Percentiles rank a stretch among this genome's conserved stretches.
Conservation (phyloP, 2,329 filamentous ascomycete genomes). For the Grosmannia clavigera region DNA sequence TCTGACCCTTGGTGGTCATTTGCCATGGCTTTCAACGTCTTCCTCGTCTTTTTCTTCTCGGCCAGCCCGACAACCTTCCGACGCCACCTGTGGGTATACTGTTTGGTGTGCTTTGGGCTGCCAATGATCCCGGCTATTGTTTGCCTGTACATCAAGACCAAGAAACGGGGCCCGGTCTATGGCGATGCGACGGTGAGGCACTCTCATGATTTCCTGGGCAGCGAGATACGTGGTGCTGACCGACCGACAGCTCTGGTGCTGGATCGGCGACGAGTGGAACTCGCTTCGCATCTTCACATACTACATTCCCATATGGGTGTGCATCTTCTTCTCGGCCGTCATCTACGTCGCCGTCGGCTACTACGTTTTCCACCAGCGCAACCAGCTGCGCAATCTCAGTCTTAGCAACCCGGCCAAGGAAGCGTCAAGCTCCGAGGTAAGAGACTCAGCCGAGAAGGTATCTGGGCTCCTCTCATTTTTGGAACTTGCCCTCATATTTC, state of each 20-base stretch:
- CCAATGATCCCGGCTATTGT: slow-evolving; percentile 55
- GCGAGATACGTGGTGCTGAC: background rate
- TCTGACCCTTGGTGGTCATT: slow-evolving; percentile 68
- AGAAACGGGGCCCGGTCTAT: slow-evolving; percentile 30
- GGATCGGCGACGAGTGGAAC: slow-evolving; percentile 43
- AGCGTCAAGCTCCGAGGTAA: slow-evolving; percentile 15
- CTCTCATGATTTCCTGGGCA: too few species aligned
- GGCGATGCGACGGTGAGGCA: slow-evolving; percentile 42
- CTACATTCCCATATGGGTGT: slow-evolving; percentile 49
- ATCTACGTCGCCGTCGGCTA: slow-evolving; percentile 47
- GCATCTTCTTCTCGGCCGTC: slow-evolving; percentile 39
- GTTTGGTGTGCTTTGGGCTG: slow-evolving; percentile 57
- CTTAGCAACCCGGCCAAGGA: slow-evolving; percentile 29
- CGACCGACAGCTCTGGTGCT: slow-evolving; percentile 43
- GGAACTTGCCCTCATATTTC: background rate
- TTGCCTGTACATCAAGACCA: slow-evolving; percentile 43
- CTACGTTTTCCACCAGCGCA: slow-evolving; percentile 46
- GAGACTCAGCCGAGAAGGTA: slow-evolving; percentile 22
- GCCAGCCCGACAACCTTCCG: slow-evolving; percentile 54
- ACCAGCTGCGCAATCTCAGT: slow-evolving; percentile 41
- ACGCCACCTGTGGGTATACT: slow-evolving; percentile 61
- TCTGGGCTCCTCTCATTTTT: background rate
- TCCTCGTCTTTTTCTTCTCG: slow-evolving; percentile 53
- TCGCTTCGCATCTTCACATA: slow-evolving; percentile 47
- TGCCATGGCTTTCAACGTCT: slow-evolving; percentile 74